Conservation (phyloP, 345 rosid species). For the Gossypium arboreum region DNA sequence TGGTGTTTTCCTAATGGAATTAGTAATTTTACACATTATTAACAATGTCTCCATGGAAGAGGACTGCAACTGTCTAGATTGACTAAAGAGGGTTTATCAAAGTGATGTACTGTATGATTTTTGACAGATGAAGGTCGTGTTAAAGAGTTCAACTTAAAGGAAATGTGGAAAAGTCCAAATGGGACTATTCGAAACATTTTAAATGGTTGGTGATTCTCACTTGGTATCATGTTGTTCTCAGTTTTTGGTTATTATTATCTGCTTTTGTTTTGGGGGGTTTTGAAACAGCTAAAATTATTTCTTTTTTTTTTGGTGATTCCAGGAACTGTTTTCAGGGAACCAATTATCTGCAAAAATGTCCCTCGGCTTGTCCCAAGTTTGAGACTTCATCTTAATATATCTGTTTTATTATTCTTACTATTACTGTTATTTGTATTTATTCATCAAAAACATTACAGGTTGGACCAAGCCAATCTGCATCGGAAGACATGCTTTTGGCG, state of each 20-base stretch:
- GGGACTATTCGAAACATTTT: slow-evolving; percentile 90
- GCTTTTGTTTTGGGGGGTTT: neutral
- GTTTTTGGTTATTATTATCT: neutral
- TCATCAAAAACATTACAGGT: slow-evolving; percentile 38
- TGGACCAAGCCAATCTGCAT: slow-evolving; percentile 96
- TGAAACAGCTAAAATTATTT: neutral
- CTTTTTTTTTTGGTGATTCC: slow-evolving; percentile 18
- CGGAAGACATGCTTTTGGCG: slow-evolving; percentile 98
- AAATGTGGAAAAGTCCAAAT: slow-evolving; percentile 96
- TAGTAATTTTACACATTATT: neutral
- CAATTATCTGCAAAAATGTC: slow-evolving; percentile 75
- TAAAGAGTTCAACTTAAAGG: slow-evolving; percentile 70
- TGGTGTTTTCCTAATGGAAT: neutral
- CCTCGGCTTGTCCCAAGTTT: slow-evolving; percentile 82
- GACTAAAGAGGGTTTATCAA: neutral
- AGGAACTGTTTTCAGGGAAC: slow-evolving; percentile 96
- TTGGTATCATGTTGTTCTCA: neutral
- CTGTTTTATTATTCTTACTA: neutral
- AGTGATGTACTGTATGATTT: neutral
- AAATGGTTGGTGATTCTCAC: slow-evolving; percentile 50
- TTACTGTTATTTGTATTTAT: slow-evolving; percentile 1
- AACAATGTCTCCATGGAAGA: neutral
- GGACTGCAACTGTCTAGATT: neutral
- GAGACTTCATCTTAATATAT: slow-evolving; percentile 5
- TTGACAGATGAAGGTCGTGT: slow-evolving; percentile 78